Evolutionary conservation across 2,329 filamentous ascomycete species (phyloP).

Genomic region (Sporothrix pseudoabietina): DNA sequence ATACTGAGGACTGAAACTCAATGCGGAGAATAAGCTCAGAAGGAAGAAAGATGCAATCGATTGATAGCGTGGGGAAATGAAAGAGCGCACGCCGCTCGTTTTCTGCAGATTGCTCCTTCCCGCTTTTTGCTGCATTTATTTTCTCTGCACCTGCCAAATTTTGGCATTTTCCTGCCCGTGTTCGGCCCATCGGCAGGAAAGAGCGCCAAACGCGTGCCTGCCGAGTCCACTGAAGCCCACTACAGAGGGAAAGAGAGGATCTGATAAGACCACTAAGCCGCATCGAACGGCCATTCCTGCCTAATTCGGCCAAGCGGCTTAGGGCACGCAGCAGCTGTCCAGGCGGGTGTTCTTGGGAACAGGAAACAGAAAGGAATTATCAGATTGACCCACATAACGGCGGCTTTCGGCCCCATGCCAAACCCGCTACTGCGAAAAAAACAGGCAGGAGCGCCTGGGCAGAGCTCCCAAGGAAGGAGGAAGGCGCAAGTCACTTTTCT

Average conservation of each 20-base stretch:
- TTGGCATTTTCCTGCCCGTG: neutral
- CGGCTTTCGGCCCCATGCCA: neutral
- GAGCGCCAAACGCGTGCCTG: constrained; percentile 5
- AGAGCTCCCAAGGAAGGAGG: constrained; percentile 8
- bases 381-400: constrained; percentile 16
- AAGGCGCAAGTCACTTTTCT: neutral
- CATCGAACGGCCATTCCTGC: neutral
- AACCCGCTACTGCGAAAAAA: constrained; percentile 6
- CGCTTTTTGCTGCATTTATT: too few species aligned
- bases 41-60: neutral
- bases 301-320: constrained; percentile 1
- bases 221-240: neutral
- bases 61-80: constrained; percentile 21
- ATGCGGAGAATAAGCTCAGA: neutral
- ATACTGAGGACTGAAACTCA: neutral
- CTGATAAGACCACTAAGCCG: constrained; percentile 24
- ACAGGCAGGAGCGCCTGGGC: neutral
- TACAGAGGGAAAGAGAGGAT: constrained; percentile 15
- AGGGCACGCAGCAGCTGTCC: neutral
- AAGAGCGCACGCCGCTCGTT: neutral
- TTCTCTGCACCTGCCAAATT: neutral
- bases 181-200: constrained; percentile 16
- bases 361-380: neutral
- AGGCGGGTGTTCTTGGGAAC: neutral
- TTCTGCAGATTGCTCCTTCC: constrained; percentile 1